A percentile compares a stretch with the other conserved stretches of the same genome.
Conservation (phyloP, 495 filamentous ascomycete species). For the Penicillium canariense region DNA sequence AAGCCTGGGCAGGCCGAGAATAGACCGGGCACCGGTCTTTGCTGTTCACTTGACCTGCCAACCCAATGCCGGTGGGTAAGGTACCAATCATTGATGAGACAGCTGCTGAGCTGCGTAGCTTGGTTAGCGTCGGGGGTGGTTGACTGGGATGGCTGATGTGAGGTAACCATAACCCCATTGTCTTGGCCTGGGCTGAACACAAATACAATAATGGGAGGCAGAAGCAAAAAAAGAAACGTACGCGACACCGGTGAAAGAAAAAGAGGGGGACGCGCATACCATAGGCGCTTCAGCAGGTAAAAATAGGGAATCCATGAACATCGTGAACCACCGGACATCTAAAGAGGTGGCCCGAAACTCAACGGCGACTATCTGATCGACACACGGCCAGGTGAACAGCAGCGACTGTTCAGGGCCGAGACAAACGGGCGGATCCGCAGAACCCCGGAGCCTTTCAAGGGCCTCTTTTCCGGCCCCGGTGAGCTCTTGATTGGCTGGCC, state of each 20-base stretch:
- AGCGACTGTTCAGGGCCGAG: constrained; percentile 6
- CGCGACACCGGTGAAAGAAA: neutral
- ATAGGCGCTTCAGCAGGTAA: neutral
- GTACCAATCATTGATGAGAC: neutral
- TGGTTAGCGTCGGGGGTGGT: constrained; percentile 6
- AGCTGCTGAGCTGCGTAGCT: neutral
- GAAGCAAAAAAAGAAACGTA: constrained; percentile 1
- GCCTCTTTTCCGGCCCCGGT: neutral
- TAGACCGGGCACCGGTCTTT: neutral
- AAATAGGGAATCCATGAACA: neutral
- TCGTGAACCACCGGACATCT: neutral
- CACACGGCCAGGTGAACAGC: neutral
- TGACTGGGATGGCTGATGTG: constrained; percentile 1
- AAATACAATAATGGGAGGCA: neutral
- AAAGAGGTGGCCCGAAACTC: constrained; percentile 16
- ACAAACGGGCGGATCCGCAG: constrained; percentile 21
- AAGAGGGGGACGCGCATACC: neutral
- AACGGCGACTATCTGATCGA: constrained; percentile 20
- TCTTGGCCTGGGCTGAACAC: constrained; percentile 8
- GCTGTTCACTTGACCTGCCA: neutral
- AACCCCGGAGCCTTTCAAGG: constrained; percentile 14
- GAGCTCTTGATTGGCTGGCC: constrained; percentile 12
- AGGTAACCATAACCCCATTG: constrained; percentile 11
- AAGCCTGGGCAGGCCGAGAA: neutral
- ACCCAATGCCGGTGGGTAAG: neutral